A percentile compares a stretch with the other conserved stretches of the same genome.
phyloP scores from a whole-genome alignment of 2,329 filamentous ascomycete genomes.

The Monilinia vaccinii-corymbosi region DNA sequence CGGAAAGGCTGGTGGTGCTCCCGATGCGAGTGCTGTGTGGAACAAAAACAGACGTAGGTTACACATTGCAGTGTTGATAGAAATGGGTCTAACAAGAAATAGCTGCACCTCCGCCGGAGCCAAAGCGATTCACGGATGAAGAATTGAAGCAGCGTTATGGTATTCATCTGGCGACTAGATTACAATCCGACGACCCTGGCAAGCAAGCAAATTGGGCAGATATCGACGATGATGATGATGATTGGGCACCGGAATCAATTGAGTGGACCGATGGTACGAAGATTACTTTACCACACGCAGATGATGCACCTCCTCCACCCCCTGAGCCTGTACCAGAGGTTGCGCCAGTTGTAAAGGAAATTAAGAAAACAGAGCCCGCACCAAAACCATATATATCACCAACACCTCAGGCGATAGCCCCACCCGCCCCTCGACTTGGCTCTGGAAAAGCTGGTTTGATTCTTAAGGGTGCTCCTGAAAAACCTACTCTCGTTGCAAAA shows the following conservation, averaged over 20 bases:
- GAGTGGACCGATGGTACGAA: constrained; percentile 87
- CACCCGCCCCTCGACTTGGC: constrained; percentile 27
- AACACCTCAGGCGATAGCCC: constrained; percentile 24
- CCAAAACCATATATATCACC: constrained; percentile 27
- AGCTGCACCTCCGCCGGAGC: constrained; percentile 58
- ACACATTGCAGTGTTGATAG: not conserved
- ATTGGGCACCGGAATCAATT: constrained; percentile 77
- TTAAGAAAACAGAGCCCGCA: constrained; percentile 15
- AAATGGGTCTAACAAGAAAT: constrained; percentile 20
- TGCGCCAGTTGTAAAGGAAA: constrained; percentile 18
- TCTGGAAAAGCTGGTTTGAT: constrained; percentile 47
- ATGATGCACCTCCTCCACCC: constrained; percentile 35
- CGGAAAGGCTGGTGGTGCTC: constrained; percentile 49
- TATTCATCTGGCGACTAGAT: constrained; percentile 72
- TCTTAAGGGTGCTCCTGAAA: constrained; percentile 59
- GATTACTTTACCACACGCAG: constrained; percentile 58
- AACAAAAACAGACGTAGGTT: constrained; percentile 76
- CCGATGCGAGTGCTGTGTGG: constrained; percentile 71
- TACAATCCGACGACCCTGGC: constrained; percentile 64
- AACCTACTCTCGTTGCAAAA: constrained; percentile 65
- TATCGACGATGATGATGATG: constrained; percentile 81
- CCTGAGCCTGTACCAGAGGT: constrained; percentile 26
- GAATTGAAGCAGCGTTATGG: constrained; percentile 77
- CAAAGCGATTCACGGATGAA: constrained; percentile 78
- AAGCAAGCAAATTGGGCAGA: constrained; percentile 83